Conservation (phyloP, 1,284 basidiomycete genomes). For the Trichosporon inkin region DNA sequence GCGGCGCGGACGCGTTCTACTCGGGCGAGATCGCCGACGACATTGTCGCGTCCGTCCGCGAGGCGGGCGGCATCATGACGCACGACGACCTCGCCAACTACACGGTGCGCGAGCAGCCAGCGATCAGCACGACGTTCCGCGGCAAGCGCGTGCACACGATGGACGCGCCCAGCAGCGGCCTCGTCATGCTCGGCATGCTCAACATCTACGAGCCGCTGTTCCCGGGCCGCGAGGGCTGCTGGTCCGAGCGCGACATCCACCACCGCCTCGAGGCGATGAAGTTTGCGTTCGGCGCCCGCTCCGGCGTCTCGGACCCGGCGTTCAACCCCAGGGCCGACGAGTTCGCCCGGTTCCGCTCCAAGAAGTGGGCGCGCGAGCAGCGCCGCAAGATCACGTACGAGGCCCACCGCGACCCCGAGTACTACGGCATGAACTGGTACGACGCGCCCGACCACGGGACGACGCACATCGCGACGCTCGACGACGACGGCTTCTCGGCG, state of each 20-base stretch:
- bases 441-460: constrained; percentile 78
- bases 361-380: constrained; percentile 62
- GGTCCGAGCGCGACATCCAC: constrained; percentile 34
- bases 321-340: constrained; percentile 53
- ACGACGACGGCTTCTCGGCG: constrained; percentile 76
- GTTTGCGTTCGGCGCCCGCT: constrained; percentile 55
- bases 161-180: constrained; percentile 62
- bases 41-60: constrained; percentile 30
- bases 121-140: constrained; percentile 69
- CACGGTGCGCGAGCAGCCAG: constrained; percentile 34
- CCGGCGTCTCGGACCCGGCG: constrained; percentile 69
- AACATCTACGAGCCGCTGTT: constrained; percentile 35
- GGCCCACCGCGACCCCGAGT: constrained; percentile 73
- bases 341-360: constrained; percentile 66
- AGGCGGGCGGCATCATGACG: constrained; percentile 38
- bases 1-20: constrained; percentile 40
- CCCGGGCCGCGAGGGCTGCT: constrained; percentile 1
- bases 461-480: constrained; percentile 76
- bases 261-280: constrained; percentile 54
- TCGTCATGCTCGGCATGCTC: constrained; percentile 41
- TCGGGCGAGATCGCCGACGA: constrained; percentile 34
- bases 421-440: constrained; percentile 79
- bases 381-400: constrained; percentile 57
- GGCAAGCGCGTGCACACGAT: constrained; percentile 77
- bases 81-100: constrained; percentile 28